Conservation (phyloP, 495 filamentous ascomycete genomes). For the Chaetomium tenue region DNA sequence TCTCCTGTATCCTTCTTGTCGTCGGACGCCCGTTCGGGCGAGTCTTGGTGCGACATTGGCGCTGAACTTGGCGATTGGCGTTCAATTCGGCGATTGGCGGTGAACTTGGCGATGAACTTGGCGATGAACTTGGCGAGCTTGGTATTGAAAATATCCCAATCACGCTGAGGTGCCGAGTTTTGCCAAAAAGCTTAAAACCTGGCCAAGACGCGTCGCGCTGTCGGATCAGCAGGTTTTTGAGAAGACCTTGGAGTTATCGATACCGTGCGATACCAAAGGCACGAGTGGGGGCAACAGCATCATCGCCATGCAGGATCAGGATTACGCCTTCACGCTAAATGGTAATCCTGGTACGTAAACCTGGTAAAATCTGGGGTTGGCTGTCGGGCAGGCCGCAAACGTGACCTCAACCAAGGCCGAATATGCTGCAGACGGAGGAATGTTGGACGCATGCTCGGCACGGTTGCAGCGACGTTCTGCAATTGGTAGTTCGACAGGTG, state of each 20-base stretch:
- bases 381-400: neutral
- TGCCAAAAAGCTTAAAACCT: neutral
- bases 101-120: neutral
- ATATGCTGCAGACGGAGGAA: too few species aligned
- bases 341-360: neutral
- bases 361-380: too few species aligned
- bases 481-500: too few species aligned
- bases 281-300: neutral
- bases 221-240: neutral
- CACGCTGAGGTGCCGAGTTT: neutral
- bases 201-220: neutral
- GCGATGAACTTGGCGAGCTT: neutral
- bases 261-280: too few species aligned
- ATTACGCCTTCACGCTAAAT: conserved; percentile 6
- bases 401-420: too few species aligned
- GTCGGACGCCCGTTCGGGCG: neutral
- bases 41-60: conserved; percentile 1
- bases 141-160: neutral
- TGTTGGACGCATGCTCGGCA: too few species aligned
- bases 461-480: too few species aligned
- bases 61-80: neutral
- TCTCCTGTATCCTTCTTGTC: neutral
- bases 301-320: conserved; percentile 7
- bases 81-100: neutral
- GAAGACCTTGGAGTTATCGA: neutral